Evolutionary conservation across 768 basidiomycete species (phyloP).

Genomic region (Naganishia antarctica): DNA sequence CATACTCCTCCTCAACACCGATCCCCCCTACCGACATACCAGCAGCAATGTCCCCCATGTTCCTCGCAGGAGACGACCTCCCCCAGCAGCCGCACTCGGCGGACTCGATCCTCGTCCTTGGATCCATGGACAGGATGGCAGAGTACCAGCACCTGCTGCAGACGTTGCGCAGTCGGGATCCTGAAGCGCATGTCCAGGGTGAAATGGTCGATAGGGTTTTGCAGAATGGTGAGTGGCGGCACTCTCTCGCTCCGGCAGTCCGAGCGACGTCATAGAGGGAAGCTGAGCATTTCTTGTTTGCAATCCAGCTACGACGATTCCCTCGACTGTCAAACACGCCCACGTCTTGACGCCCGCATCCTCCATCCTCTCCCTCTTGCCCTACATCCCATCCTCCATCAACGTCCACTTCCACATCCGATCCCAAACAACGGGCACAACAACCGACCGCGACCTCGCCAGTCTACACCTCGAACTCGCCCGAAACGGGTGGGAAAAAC

Average conservation of each 20-base stretch:
- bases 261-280: no score
- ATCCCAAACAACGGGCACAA: not conserved
- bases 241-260: not conserved
- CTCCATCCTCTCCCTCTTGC: slow-evolving; percentile 33
- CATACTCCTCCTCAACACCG: no score
- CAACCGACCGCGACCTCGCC: not conserved
- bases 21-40: not conserved
- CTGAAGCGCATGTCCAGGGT: slow-evolving; percentile 35
- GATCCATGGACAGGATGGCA: slow-evolving; percentile 43
- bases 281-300: not conserved
- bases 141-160: slow-evolving; percentile 43
- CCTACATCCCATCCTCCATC: slow-evolving; percentile 42
- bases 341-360: slow-evolving; percentile 44
- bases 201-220: slow-evolving; percentile 48
- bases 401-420: slow-evolving; percentile 44
- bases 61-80: slow-evolving; percentile 3
- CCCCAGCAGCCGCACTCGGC: slow-evolving; percentile 19
- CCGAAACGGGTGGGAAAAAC: slow-evolving; percentile 12
- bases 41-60: slow-evolving; percentile 4
- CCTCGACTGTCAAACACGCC: slow-evolving; percentile 35
- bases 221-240: slow-evolving; percentile 41
- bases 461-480: slow-evolving; percentile 20
- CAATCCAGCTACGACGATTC: slow-evolving; percentile 40
- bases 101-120: slow-evolving; percentile 38
- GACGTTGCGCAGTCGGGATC: slow-evolving; percentile 32